These are phyloP conservation scores for Saprolegnia parasitica DNA, from an alignment of 352 stramenopile species.

Conservation along the genomic window DNA sequence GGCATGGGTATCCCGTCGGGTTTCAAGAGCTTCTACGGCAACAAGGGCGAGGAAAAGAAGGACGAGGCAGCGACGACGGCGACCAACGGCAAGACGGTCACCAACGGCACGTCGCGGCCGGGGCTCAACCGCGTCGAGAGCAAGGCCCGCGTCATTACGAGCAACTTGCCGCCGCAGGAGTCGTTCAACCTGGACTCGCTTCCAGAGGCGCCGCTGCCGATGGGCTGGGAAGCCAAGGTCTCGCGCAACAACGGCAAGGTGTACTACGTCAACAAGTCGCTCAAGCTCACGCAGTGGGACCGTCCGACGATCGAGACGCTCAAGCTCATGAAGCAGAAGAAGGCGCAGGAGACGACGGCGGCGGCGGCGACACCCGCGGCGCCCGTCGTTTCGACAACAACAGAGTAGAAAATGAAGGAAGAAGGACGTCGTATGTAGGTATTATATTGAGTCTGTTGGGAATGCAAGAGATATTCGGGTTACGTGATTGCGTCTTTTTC, in stretches of 20 bases:
- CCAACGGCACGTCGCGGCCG: conserved; percentile 15
- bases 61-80: conserved; percentile 45
- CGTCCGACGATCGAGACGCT: conserved; percentile 77
- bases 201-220: conserved; percentile 70
- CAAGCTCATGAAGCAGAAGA: conserved; percentile 39
- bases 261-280: conserved; percentile 87
- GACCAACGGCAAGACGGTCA: conserved; percentile 11
- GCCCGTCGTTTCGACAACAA: background rate
- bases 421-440: background rate
- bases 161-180: conserved; percentile 37
- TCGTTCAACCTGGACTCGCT: conserved; percentile 83
- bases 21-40: conserved; percentile 38
- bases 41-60: conserved; percentile 41
- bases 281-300: conserved; percentile 83
- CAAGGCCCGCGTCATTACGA: background rate
- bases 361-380: background rate
- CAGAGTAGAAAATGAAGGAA: background rate
- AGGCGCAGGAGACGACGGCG: conserved; percentile 13
- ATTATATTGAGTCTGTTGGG: conserved; percentile 1
- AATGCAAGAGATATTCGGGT: background rate
- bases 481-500: background rate
- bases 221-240: conserved; percentile 84
- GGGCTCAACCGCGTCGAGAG: conserved; percentile 8
- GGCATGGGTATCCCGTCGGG: conserved; percentile 55
- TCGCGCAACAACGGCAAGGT: conserved; percentile 78